These are phyloP conservation scores for Leccinum pachyderme DNA, from an alignment of 1,284 basidiomycete genomes.

Conservation along the genomic window DNA sequence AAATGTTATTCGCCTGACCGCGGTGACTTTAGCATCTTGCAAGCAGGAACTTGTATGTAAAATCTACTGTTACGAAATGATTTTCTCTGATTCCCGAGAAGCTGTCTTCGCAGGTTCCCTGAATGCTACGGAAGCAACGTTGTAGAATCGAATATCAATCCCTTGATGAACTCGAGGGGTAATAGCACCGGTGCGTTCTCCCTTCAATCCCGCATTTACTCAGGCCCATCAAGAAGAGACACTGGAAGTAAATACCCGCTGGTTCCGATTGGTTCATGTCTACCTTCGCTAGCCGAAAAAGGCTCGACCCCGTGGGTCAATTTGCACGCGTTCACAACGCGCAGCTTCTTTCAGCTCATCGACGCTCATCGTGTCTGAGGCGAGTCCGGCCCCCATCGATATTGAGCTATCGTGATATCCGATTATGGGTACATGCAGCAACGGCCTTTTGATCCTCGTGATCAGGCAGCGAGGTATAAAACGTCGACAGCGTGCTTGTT, in stretches of 20 bases:
- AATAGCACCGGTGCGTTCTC: background rate
- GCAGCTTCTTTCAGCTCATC: conserved; percentile 1
- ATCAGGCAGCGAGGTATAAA: conserved; percentile 20
- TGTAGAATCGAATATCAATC: background rate
- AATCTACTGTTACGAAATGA: background rate
- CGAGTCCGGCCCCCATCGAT: background rate
- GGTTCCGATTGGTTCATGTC: background rate
- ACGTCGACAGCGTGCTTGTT: background rate
- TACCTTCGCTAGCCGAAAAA: background rate
- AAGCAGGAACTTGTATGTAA: background rate
- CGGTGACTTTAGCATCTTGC: background rate
- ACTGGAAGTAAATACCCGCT: background rate
- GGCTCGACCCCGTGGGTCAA: background rate
- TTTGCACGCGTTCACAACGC: conserved; percentile 5
- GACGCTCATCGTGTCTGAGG: conserved; percentile 19
- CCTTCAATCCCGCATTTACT: background rate
- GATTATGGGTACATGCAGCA: background rate
- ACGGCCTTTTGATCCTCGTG: background rate
- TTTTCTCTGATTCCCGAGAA: background rate
- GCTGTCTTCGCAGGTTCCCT: background rate
- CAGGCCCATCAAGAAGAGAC: background rate
- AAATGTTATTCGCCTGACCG: background rate
- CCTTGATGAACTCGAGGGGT: conserved; percentile 20
- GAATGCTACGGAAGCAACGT: background rate
- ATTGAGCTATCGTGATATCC: conserved; percentile 1